These are phyloP conservation scores for Fusarium veterinarium DNA, from an alignment of 2,329 filamentous ascomycete species.

Conservation along the genomic window DNA sequence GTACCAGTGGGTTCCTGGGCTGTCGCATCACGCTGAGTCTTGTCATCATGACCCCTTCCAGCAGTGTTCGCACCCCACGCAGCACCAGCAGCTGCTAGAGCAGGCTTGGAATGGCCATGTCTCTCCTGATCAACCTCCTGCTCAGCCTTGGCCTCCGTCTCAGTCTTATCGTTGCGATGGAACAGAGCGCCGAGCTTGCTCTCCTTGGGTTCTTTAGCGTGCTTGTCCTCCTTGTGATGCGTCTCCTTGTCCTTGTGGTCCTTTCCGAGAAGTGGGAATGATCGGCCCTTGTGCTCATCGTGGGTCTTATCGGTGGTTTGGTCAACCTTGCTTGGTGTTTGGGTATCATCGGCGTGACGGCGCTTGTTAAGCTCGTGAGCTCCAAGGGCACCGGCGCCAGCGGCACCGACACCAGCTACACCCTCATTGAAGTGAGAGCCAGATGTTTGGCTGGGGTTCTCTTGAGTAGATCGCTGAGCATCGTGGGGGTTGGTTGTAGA, in stretches of 20 bases:
- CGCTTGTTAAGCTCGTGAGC: constrained; percentile 17
- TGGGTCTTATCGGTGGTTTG: background rate
- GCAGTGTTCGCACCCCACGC: constrained; percentile 20
- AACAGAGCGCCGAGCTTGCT: constrained; percentile 21
- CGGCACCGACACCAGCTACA: background rate
- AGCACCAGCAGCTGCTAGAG: constrained; percentile 29
- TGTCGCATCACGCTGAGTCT: background rate
- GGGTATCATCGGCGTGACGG: background rate
- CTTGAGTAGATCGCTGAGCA: background rate
- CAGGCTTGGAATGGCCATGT: constrained; percentile 22
- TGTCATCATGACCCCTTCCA: constrained; percentile 9
- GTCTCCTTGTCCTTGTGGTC: constrained; percentile 11
- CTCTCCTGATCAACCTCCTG: constrained; percentile 1
- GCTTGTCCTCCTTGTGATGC: constrained; percentile 21
- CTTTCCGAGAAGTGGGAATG: constrained; percentile 27
- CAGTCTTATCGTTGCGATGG: constrained; percentile 22
- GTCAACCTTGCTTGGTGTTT: background rate
- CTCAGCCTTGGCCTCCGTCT: background rate
- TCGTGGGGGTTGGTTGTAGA: constrained; percentile 3
- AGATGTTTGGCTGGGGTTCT: background rate
- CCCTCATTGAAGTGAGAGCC: constrained; percentile 22
- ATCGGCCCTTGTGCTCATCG: constrained; percentile 23
- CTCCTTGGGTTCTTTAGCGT: constrained; percentile 12
- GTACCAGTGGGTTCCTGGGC: background rate
- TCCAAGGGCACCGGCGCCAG: constrained; percentile 5